phyloP scores from a whole-genome alignment of 2,329 filamentous ascomycete species.

The Neonectria faginata region DNA sequence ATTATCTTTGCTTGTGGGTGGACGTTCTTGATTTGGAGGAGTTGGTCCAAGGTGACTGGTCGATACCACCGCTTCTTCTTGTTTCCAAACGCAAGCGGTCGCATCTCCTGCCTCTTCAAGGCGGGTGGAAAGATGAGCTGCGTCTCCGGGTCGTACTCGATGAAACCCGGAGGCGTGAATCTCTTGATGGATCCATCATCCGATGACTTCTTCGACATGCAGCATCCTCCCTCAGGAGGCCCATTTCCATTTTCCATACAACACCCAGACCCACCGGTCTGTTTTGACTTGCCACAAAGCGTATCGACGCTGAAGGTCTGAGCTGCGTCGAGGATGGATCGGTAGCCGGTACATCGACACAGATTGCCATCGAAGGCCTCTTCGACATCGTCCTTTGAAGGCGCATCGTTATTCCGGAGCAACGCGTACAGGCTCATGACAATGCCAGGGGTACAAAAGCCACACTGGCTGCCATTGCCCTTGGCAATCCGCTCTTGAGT shows the following conservation, averaged over 20 bases:
- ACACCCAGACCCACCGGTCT: conserved; percentile 67
- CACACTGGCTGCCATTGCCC: conserved; percentile 90
- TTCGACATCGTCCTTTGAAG: conserved; percentile 86
- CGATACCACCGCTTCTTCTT: conserved; percentile 95
- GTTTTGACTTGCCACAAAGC: conserved; percentile 57
- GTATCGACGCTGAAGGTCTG: conserved; percentile 81
- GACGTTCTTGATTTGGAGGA: conserved; percentile 89
- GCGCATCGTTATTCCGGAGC: conserved; percentile 83
- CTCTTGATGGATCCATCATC: conserved; percentile 68
- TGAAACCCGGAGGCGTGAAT: conserved; percentile 91
- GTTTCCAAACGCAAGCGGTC: conserved; percentile 88
- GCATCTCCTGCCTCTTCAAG: conserved; percentile 84
- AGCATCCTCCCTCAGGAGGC: conserved; percentile 66
- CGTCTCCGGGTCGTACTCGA: conserved; percentile 92
- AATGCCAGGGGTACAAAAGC: conserved; percentile 97
- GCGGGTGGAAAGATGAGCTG: conserved; percentile 94
- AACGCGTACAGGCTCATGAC: conserved; percentile 98
- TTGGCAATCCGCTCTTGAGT: conserved; percentile 91
- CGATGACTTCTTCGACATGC: conserved; percentile 69
- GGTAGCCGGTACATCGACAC: conserved; percentile 94
- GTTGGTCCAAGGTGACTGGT: conserved; percentile 85
- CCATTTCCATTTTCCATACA: conserved; percentile 75
- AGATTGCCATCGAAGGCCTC: conserved; percentile 98
- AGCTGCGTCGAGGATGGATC: conserved; percentile 92
- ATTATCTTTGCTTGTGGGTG: conserved; percentile 93